Evolutionary conservation across 2,329 filamentous ascomycete species (phyloP), one percentile per base, ranked within the genome.

Genomic region (Fusarium sp.): DNA sequence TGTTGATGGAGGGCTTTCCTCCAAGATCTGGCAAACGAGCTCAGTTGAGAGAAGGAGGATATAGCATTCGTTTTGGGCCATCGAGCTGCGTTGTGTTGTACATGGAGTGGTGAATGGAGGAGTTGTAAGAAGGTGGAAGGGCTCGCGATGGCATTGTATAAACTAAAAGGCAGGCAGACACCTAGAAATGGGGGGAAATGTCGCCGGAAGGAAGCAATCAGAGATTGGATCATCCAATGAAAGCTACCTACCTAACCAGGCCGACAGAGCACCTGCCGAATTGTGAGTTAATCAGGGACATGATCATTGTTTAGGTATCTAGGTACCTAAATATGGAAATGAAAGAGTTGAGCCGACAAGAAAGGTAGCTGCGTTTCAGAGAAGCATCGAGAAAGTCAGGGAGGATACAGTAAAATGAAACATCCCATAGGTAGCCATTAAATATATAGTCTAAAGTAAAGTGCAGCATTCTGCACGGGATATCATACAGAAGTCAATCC

Each of bases 401-500:
- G 20, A 48, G 9, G 9, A 15, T 2, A 22, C 4, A n/a, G 42
- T 15, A n/a, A 20, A 35, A 26, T 1, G 17, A 39, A 38, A 51
- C 3, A 61, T 17, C 20, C 20, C 2, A n/a, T 31, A 31, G 28
- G 28, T 31, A 31, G 17, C 6, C 7, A 45, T 47, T 64, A 42
- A 65, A 55, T 42, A 48, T 31, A 41, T 64, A 49, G 22, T 63
- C 12, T 26, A 47, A 55, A 28, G 49, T 28, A 52, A 49, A 33
- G 57, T 66, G 51, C 51, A 65, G 39, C 15, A 26, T 49, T 33
- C 8, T 22, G 52, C 52, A 31, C 45, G 33, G 67, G 67, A 70
- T 70, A 70, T 70, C 59, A 70, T 70, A 24, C n/a, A 47, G 49
- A 69, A 69, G 41, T 36, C 31, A 70, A 54, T 26, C 38, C 45